Conservation (phyloP, 2,329 filamentous ascomycete genomes). For the Zymoseptoria passerinii region DNA sequence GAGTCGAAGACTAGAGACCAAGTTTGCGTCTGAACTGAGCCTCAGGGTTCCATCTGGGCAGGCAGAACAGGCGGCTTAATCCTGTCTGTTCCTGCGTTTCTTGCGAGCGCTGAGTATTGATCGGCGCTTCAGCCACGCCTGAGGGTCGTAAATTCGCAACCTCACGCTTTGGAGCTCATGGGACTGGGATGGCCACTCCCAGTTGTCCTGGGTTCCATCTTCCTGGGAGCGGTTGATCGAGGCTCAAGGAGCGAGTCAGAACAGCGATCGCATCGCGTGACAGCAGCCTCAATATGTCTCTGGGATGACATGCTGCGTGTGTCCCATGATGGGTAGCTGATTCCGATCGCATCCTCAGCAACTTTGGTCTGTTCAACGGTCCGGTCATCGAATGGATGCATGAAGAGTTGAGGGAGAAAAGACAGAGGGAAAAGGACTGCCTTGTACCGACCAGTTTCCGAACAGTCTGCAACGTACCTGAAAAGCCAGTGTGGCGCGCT, state of each 20-base stretch:
- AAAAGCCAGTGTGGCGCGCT: neutral
- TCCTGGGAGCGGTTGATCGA: neutral
- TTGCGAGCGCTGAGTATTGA: neutral
- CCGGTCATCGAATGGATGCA: neutral
- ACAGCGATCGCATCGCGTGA: neutral
- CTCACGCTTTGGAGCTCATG: neutral
- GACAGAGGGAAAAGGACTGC: neutral
- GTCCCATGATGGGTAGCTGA: no score
- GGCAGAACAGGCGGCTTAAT: neutral
- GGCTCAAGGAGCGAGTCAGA: neutral
- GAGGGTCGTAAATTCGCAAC: neutral
- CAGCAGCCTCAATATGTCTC: no score
- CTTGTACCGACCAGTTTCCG: neutral
- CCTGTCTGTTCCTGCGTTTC: neutral
- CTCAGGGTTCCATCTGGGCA: neutral
- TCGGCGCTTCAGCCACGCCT: neutral
- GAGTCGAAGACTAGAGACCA: neutral
- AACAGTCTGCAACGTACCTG: neutral
- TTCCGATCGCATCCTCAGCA: no score
- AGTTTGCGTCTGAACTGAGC: neutral
- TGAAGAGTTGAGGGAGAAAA: neutral
- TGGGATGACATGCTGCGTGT: no score
- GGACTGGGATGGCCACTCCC: neutral
- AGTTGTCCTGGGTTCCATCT: neutral
- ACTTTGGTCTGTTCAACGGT: neutral